phyloP scores from a whole-genome alignment of 345 rosid species.

The Garcia nutans region DNA sequence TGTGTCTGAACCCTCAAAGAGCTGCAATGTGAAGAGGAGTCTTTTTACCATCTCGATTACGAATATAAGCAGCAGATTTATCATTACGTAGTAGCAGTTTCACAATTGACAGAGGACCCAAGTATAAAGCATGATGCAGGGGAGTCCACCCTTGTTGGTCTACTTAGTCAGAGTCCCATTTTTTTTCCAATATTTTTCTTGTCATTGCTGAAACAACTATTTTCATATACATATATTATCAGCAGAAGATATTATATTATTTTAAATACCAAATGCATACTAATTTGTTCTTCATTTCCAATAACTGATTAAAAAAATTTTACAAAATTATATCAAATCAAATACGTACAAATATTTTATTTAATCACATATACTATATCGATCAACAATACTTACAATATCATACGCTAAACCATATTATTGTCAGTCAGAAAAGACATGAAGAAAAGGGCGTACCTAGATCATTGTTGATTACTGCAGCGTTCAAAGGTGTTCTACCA shows the following conservation, averaged over 20 bases:
- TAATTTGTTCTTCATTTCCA: too few species aligned
- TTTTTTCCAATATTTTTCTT: conserved; percentile 4
- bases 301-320: too few species aligned
- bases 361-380: too few species aligned
- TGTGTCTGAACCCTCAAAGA: not conserved
- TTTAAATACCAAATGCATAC: too few species aligned
- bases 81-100: conserved; percentile 1
- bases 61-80: not conserved
- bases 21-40: conserved; percentile 20
- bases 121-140: conserved; percentile 18
- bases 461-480: not conserved
- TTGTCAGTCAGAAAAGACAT: too few species aligned
- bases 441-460: not conserved
- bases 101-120: not conserved
- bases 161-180: not conserved
- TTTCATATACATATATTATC: not conserved
- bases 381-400: too few species aligned
- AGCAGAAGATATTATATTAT: not conserved
- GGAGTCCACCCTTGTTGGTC: conserved; percentile 29
- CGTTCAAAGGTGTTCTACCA: conserved; percentile 23
- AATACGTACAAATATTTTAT: too few species aligned
- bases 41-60: not conserved
- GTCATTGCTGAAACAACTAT: conserved; percentile 2
- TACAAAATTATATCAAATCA: too few species aligned
- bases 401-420: too few species aligned